Evolutionary conservation across 2,329 filamentous ascomycete genomes (phyloP), one percentile per base, ranked within the genome.

Genomic region (Clonostachys byssicola): DNA sequence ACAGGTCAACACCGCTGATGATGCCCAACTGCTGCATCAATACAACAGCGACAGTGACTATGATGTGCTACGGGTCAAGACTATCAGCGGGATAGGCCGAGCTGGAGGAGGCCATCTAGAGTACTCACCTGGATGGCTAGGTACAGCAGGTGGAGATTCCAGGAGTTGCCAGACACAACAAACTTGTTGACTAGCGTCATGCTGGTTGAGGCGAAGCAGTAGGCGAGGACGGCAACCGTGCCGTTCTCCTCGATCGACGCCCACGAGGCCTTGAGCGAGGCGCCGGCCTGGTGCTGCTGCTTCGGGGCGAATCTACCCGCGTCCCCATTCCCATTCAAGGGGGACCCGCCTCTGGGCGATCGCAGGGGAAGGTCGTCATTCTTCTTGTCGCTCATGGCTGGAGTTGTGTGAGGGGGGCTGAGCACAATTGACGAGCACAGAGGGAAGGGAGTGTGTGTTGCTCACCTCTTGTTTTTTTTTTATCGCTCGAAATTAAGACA

Each of bases 131-230:
- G 94, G 51, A 97, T 80, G 51, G 83, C 86, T 50, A 99, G 81
- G 60, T 96, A 87, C 71, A 99, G 89, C 70, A 97, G 96, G 72
- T 95, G 96, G 60, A 99, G 73, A 71, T 99, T 99, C 81, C 95
- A 99, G 55, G 86, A 81, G 45, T 80, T 78, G 51, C 94, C 94
- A 9, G 90, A 96, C 42, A 99, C 83, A 52, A 96, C 92, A 67
- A 94, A 99, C 78, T 99, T 99, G 75, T 99, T 99, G 67, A 95
- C 94, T n/a, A 96, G 89, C 8, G 94, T 99, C 94, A 99, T 99
- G 68, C 92, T 81, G 64, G 99, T 99, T n/a, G 92, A 96, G 46
- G 92, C 89, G 60, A 88, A 76, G 70, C 94, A 99, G 76, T 99
- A 99, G 43, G 89, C 83, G 54, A 95, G 64, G 58, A 99, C 88